Evolutionary conservation across 331 rosid species (phyloP).

Genomic region (Rhamnella rubrinervis): DNA sequence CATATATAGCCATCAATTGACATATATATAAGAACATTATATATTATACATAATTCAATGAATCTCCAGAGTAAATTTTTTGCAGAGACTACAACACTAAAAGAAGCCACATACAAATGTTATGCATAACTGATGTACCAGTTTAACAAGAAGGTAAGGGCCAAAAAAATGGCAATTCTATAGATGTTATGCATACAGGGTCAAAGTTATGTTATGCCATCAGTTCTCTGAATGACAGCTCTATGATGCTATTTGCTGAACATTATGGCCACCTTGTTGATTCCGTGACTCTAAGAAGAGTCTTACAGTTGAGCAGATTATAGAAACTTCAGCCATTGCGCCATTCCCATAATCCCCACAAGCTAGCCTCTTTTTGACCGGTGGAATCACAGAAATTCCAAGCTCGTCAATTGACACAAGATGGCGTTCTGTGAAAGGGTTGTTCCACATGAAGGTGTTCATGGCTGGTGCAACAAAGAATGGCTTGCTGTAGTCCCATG

Average conservation of each 20-base stretch:
- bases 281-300: slow-evolving; percentile 37
- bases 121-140: slow-evolving; percentile 6
- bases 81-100: too few relatives aligned
- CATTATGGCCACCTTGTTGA: slow-evolving; percentile 31
- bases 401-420: slow-evolving; percentile 64
- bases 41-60: too few relatives aligned
- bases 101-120: too few relatives aligned
- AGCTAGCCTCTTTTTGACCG: slow-evolving; percentile 46
- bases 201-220: slow-evolving; percentile 9
- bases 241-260: slow-evolving; percentile 24
- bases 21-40: too few relatives aligned
- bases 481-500: slow-evolving; percentile 87
- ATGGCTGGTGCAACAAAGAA: slow-evolving; percentile 86
- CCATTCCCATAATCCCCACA: slow-evolving; percentile 55
- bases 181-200: not conserved
- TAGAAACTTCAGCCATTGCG: slow-evolving; percentile 77
- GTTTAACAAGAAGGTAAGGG: not conserved
- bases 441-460: slow-evolving; percentile 70
- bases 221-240: slow-evolving; percentile 4
- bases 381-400: slow-evolving; percentile 73
- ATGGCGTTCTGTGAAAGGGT: slow-evolving; percentile 73
- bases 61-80: too few relatives aligned
- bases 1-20: too few relatives aligned
- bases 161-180: slow-evolving; percentile 1
- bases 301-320: slow-evolving; percentile 59